Evolutionary conservation across 2,329 filamentous ascomycete genomes (phyloP).

Genomic region (Phoma sp.): DNA sequence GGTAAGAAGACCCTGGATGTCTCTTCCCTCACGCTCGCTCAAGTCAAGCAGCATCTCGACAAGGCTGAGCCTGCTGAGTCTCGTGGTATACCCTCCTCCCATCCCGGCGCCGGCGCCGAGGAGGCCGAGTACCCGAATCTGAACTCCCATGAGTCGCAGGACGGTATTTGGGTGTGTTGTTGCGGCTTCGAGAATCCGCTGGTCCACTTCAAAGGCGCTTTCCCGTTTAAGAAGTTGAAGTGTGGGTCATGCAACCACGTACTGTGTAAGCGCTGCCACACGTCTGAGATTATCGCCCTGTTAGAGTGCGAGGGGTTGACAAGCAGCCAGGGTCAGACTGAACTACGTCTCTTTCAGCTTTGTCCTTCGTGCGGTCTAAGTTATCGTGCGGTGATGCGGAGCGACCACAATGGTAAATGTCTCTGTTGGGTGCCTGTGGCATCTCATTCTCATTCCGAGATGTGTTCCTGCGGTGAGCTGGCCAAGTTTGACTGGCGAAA

Average conservation of each 20-base stretch:
- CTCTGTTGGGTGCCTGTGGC: background rate
- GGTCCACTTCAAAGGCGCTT: background rate
- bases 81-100: background rate
- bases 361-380: background rate
- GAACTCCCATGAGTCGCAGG: background rate
- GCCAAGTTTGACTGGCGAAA: background rate
- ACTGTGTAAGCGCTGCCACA: background rate
- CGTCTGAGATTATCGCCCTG: background rate
- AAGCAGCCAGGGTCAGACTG: background rate
- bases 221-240: background rate
- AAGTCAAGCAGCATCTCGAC: background rate
- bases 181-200: background rate
- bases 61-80: background rate
- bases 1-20: background rate
- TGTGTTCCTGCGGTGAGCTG: background rate
- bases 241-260: background rate
- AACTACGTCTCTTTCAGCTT: background rate
- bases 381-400: background rate
- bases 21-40: background rate
- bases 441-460: background rate
- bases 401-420: background rate
- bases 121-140: background rate
- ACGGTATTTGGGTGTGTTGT: background rate
- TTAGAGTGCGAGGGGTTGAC: too few relatives aligned
- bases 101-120: background rate